Percentiles rank a stretch among this genome's conserved stretches.
Evolutionary conservation across 352 stramenopile species (phyloP).

Genomic region (Phytophthora pisi): DNA sequence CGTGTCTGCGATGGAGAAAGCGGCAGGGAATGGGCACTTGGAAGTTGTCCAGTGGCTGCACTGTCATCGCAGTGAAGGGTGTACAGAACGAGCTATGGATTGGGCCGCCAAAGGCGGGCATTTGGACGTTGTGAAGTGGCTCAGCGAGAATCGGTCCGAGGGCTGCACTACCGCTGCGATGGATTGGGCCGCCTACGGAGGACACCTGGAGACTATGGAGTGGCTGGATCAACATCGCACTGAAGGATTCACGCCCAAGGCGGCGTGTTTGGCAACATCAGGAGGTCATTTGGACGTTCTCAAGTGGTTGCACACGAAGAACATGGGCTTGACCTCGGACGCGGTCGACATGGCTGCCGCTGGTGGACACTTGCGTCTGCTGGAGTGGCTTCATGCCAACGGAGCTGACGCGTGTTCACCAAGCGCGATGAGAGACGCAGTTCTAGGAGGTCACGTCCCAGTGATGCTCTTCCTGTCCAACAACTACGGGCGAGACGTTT

Average conservation of each 20-base stretch:
- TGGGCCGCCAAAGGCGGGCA: conserved; percentile 31
- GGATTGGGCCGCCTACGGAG: conserved; percentile 27
- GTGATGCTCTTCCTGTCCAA: conserved; percentile 32
- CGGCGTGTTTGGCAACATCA: conserved; percentile 22
- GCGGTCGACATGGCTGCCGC: conserved; percentile 23
- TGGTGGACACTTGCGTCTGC: conserved; percentile 12
- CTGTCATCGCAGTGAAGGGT: conserved; percentile 23
- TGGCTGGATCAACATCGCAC: conserved; percentile 27
- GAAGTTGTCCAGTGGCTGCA: conserved; percentile 29
- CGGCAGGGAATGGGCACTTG: conserved; percentile 32
- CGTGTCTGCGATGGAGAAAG: conserved; percentile 32
- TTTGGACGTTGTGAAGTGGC: conserved; percentile 31
- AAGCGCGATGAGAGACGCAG: conserved; percentile 27
- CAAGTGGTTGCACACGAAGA: conserved; percentile 24
- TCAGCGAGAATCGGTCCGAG: conserved; percentile 21
- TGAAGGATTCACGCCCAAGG: conserved; percentile 15
- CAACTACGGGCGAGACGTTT: conserved; percentile 15
- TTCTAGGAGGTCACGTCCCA: conserved; percentile 17
- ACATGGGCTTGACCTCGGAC: conserved; percentile 11
- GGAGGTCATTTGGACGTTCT: conserved; percentile 23
- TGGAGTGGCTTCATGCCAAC: conserved; percentile 23
- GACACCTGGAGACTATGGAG: conserved; percentile 18
- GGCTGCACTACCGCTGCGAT: conserved; percentile 27
- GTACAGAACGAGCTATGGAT: conserved; percentile 30
- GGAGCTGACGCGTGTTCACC: conserved; percentile 14